Evolutionary conservation across 208 protist species (phyloP).

Genomic region (Acanthamoeba healyi): DNA sequence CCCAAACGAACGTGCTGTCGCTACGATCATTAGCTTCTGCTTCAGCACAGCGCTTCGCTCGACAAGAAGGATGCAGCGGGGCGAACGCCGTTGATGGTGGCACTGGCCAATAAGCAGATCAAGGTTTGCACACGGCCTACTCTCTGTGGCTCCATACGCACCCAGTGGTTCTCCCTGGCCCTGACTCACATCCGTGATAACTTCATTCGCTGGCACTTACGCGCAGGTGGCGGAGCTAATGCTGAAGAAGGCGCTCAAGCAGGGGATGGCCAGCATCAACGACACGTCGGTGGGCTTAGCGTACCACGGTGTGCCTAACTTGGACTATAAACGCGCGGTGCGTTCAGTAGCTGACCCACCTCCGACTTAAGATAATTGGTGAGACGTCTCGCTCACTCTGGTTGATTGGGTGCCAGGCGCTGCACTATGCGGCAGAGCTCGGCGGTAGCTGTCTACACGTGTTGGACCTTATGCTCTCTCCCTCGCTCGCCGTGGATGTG

Average conservation of each 20-base stretch:
- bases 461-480: neutral
- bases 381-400: too few relatives aligned
- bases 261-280: constrained; percentile 8
- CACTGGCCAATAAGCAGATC: too few relatives aligned
- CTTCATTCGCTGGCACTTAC: neutral
- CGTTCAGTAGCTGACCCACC: too few relatives aligned
- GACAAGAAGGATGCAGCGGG: neutral
- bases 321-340: too few relatives aligned
- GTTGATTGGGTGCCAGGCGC: too few relatives aligned
- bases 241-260: constrained; percentile 10
- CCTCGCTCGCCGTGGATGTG: neutral
- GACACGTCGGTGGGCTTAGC: too few relatives aligned
- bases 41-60: neutral
- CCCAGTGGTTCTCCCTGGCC: neutral
- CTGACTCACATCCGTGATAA: neutral
- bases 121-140: too few relatives aligned
- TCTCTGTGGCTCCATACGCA: too few relatives aligned
- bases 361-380: too few relatives aligned
- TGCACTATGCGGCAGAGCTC: neutral
- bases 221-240: neutral
- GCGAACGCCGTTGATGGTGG: neutral
- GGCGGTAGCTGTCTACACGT: neutral
- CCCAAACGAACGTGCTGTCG: too few relatives aligned
- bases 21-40: too few relatives aligned
- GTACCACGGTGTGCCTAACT: too few relatives aligned